Evolutionary conservation across 192 early-diverging fungal species (phyloP), one percentile per base, ranked within the genome.

Genomic region (Diversispora epigaea): DNA sequence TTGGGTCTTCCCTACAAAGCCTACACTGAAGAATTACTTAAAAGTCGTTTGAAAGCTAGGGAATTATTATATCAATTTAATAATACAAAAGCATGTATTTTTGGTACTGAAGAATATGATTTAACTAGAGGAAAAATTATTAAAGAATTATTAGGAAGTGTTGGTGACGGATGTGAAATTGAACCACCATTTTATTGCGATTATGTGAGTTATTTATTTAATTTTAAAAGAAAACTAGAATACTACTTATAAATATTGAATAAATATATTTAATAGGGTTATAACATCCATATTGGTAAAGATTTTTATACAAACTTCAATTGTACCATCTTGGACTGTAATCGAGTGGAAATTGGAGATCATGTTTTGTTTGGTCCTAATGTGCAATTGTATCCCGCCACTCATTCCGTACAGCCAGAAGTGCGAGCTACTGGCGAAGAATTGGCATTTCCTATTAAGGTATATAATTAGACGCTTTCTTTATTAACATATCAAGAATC

Each of bases 291-390:
- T 22, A 67, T 95, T 14, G 94, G 95, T 47, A 79, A 91, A 6
- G 70, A 79, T 21, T 90, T 93, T 67, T 95, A 93, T 77, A 87
- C 91, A 82, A 95, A 96, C 79, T 85, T 86, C 64, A 87, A 89
- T 76, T 87, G 90, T 71, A 79, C 82, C 0, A 85, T 98, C 62
- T 81, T 97, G 7, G 96, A 98, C 77, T 85, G 87, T 66, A 84
- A 84, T 12, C 76, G 82, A 21, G 88, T 98, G 19, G 84, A 78
- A 9, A 92, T 96, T 62, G 94, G 94, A 21, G 84, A 94, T 77
- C 75, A 88, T 66, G 88, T 85, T 39, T 60, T 92, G 76, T 84
- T 95, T 74, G 95, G 89, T 8, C 94, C 94, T 4, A 84, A 86
- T 54, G 92, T 93, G 55, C 91, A 92, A 46, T 70, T 94, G 22